Base-by-base conservation (phyloP, 1,284 basidiomycete species). In the Xerocomus nothofagi region DNA sequence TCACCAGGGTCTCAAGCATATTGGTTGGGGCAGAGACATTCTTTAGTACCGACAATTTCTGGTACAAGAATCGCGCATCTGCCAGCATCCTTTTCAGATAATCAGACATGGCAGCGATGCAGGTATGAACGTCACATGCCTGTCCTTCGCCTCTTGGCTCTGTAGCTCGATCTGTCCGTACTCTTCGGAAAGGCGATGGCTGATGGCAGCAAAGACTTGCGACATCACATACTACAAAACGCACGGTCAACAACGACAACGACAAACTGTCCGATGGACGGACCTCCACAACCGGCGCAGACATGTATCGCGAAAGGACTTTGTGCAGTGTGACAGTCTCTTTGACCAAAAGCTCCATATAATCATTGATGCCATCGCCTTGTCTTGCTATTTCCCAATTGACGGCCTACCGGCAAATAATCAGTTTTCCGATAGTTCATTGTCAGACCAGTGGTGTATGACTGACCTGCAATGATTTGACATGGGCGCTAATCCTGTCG, bases 271-370 rank as follows among this genome's bases (percentile, higher is more conserved):
- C 30, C 39, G 15, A 31, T 12, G 27, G 20, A 55, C 67, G 20
- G 59, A 91, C 88, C 80, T 94, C 90, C 39, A 96, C 89, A 14
- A 91, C 81, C 20, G 79, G 76, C 30, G 77, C 69, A 6, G 88
- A 76, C 21, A 99, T 76, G 69, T 98, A 99, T 51, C 95, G 89
- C 45, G 89, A 91, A 42, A 99, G 77, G 36, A 99, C 95, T 68
- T 96, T 98, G 74, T 99, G 93, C 43, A 99, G 77, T 23, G 93
- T 98, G 47, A 92, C 87, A 4, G 95, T 96, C 72, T 99, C 96
- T 71, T 96, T 97, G 60, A 94, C 85, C 31, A 99, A 78, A 54
- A 93, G 78, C 57, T 94, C 87, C 75, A 96, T 93, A 70, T 98
- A 98, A 23, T 81, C 78, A 65, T 91, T 92, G 50, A 82, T 77